These are phyloP conservation scores for Phaffia australis DNA, from an alignment of 768 basidiomycete genomes.

Conservation along the genomic window DNA sequence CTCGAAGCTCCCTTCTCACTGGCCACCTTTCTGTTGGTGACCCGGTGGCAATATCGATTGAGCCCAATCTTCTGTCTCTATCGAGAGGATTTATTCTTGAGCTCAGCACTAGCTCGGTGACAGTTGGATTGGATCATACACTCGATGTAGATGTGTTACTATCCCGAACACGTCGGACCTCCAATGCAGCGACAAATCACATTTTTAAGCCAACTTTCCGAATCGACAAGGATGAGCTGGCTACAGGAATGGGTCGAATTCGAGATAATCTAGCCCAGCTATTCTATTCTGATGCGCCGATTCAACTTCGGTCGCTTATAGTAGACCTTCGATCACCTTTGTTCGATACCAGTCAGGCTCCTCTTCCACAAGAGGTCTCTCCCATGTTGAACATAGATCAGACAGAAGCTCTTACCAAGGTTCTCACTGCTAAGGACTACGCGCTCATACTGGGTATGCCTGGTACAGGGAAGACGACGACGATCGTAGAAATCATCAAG, in stretches of 20 bases:
- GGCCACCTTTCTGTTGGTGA: slow-evolving; percentile 73
- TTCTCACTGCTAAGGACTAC: slow-evolving; percentile 72
- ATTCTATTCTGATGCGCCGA: slow-evolving; percentile 58
- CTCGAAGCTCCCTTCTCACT: slow-evolving; percentile 49
- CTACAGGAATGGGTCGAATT: slow-evolving; percentile 73
- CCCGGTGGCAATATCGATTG: slow-evolving; percentile 73
- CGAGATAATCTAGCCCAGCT: slow-evolving; percentile 80
- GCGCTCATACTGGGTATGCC: slow-evolving; percentile 94
- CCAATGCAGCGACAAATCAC: neutral
- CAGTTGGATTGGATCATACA: slow-evolving; percentile 72
- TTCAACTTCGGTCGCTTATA: slow-evolving; percentile 59
- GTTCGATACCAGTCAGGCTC: slow-evolving; percentile 45
- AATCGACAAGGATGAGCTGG: slow-evolving; percentile 87
- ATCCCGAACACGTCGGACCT: slow-evolving; percentile 29
- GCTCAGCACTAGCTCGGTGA: slow-evolving; percentile 53
- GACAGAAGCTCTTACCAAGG: slow-evolving; percentile 56
- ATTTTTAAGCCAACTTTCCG: slow-evolving; percentile 48
- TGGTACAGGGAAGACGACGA: slow-evolving; percentile 94
- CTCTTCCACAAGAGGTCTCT: slow-evolving; percentile 31
- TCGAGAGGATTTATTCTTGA: slow-evolving; percentile 71
- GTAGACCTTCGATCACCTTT: slow-evolving; percentile 66
- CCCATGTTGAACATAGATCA: slow-evolving; percentile 60
- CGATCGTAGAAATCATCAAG: slow-evolving; percentile 77
- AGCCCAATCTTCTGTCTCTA: slow-evolving; percentile 72
- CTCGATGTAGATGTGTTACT: slow-evolving; percentile 49